Evolutionary conservation across 2,329 filamentous ascomycete genomes (phyloP), one percentile per base, ranked within the genome.

Genomic region (Aureobasidium sp.): DNA sequence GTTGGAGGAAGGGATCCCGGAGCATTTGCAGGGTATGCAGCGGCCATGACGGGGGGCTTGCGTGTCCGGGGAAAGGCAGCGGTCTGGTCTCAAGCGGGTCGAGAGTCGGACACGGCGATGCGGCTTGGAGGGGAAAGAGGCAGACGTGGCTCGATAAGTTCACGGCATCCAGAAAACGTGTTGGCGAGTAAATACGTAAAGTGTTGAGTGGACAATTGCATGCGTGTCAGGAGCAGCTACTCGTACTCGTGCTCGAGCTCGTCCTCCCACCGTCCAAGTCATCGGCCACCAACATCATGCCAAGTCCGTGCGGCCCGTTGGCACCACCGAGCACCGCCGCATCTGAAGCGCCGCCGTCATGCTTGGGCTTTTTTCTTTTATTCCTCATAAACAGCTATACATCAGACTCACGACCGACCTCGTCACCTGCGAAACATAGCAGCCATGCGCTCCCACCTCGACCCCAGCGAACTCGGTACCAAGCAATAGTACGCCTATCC

Each of bases 401-500:
- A 21, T 1, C 21, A 21, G 21, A 21, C 1, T 21, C 21, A 21
- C 25, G 5, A 44, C 41, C 13, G n/a, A n/a, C n/a, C 7, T 13
- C 2, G 42, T 45, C 42, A 45, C 8, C 8, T 13, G 25, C 8
- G 13, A 42, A 51, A 21, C 16, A 25, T 16, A 42, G 11, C 57
- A 50, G 37, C 11, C 34, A 62, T 62, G 51, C 61, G 61, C 41
- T 51, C 61, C 21, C 61, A 62, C 21, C 55, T 62, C 39, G 61
- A 62, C 21, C 61, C 61, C 37, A 96, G 82, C 80, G 72, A 84
- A 73, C 83, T 97, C 34, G 93, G 93, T 55, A 96, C 91, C 34
- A 96, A 91, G 76, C 87, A 93, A 80, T 95, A 96, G 91, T 95
- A 78, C 68, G 85, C 81, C 61, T 34, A 21, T 10, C 2, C 44